Conservation (phyloP, 192 early-diverging fungal species). For the Cetraspora pellucida region DNA sequence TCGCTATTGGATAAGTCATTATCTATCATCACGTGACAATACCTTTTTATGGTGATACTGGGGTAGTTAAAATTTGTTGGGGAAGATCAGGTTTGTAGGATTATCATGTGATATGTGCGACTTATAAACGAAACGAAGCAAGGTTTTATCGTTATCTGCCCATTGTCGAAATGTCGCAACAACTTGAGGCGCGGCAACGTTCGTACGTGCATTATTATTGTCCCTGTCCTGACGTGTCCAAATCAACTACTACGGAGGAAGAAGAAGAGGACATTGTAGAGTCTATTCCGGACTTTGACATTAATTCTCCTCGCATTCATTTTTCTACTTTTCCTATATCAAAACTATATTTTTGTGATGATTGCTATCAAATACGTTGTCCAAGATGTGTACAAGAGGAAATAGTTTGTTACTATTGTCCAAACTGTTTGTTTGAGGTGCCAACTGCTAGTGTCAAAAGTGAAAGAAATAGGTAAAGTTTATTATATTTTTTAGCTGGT, state of each 20-base stretch:
- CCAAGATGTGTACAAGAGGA: constrained; percentile 82
- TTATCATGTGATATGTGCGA: too few species aligned
- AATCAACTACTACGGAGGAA: neutral
- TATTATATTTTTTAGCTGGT: neutral
- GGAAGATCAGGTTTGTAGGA: too few species aligned
- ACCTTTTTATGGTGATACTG: too few species aligned
- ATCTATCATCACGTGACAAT: too few species aligned
- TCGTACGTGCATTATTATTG: constrained; percentile 46
- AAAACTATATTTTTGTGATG: constrained; percentile 85
- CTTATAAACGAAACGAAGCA: too few species aligned
- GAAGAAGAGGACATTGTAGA: constrained; percentile 1
- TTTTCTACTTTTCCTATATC: constrained; percentile 58
- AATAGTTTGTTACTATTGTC: constrained; percentile 89
- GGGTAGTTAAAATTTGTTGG: too few species aligned
- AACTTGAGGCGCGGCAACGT: neutral
- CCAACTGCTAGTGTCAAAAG: constrained; percentile 94
- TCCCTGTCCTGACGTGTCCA: constrained; percentile 36
- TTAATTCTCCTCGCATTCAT: constrained; percentile 34
- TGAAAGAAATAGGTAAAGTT: constrained; percentile 81
- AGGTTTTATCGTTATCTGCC: too few species aligned
- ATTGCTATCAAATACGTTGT: constrained; percentile 83
- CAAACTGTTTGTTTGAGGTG: constrained; percentile 96
- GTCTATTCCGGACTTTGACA: constrained; percentile 30
- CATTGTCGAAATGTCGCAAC: too few species aligned
- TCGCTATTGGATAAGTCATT: too few species aligned